These are phyloP conservation scores for Verticillium albo-atrum DNA, from an alignment of 2,329 filamentous ascomycete genomes.

Conservation along the genomic window DNA sequence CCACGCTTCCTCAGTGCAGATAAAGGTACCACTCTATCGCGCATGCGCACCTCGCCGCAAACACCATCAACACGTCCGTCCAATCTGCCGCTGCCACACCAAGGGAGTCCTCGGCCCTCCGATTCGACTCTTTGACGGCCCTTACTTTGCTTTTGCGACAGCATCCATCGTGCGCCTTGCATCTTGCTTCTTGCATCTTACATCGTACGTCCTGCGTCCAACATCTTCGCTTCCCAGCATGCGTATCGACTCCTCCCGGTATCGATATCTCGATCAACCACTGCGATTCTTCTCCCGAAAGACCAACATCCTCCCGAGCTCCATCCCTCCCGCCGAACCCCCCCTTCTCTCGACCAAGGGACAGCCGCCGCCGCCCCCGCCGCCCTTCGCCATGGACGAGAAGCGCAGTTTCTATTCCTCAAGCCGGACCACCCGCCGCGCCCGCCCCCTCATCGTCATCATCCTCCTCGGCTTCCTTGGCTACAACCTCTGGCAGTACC, in stretches of 20 bases:
- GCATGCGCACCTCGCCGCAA: not conserved
- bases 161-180: not conserved
- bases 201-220: not conserved
- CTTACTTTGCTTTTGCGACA: not conserved
- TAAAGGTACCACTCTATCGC: not conserved
- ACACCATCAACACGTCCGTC: not conserved
- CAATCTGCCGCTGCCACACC: not conserved
- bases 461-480: constrained; percentile 2
- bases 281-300: not conserved
- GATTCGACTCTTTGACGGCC: not conserved
- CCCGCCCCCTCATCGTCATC: not conserved
- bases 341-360: not conserved
- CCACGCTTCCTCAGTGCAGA: not conserved
- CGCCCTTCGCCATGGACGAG: constrained; percentile 9
- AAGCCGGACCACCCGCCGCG: constrained; percentile 3
- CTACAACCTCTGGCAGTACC: constrained; percentile 7
- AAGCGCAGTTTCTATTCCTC: constrained; percentile 4
- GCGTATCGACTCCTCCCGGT: not conserved
- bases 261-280: not conserved
- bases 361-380: not conserved
- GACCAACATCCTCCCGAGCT: not conserved
- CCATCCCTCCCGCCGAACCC: not conserved
- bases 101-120: not conserved
- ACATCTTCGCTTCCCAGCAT: not conserved
- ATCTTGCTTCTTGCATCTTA: not conserved